Evolutionary conservation across 2,329 filamentous ascomycete genomes (phyloP), one percentile per base, ranked within the genome.

Genomic region (Paecilomyces variotii): DNA sequence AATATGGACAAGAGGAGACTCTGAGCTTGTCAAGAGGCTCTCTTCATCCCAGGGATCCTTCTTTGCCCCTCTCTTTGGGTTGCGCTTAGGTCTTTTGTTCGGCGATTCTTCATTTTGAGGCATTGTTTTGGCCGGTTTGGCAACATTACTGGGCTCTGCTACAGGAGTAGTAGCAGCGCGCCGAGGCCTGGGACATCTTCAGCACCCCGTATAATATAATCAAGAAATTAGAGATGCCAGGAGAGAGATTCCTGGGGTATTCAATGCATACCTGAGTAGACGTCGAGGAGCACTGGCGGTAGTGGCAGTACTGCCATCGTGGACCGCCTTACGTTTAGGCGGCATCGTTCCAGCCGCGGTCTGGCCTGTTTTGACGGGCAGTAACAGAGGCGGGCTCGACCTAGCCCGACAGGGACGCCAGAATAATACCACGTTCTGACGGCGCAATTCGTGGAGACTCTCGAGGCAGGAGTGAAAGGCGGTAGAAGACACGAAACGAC

Each of bases 21-120:
- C 72, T 1, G 68, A 57, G 57, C 69, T 77, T 4, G 74, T 77
- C 63, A 72, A 67, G 53, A 77, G 62, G 52, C 69, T 66, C 24
- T 75, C 67, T 62, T 76, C 72, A 57, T 70, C 71, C 72, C 71
- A 76, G 56, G 63, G 69, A 56, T 72, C 69, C 63, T 72, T 73
- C 57, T 69, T 67, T 27, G 65, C 67, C 26, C 65, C 57, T 60
- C 69, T 70, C 58, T 67, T 66, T 52, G 73, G 65, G 53, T 66
- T 70, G 56, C 69, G 68, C 64, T 71, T 72, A 35, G 67, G 61
- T 58, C 63, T 68, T 56, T 67, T 57, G 52, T 61, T 63, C 54
- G 67, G 62, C 28, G 62, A 59, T 53, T 59, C 60, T 32, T 57
- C 58, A 35, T 57, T 57, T 45, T 12, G 34, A 19, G 62, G 64